Base-by-base conservation (phyloP, 2,329 filamentous ascomycete genomes). In the Scedosporium boydii region DNA sequence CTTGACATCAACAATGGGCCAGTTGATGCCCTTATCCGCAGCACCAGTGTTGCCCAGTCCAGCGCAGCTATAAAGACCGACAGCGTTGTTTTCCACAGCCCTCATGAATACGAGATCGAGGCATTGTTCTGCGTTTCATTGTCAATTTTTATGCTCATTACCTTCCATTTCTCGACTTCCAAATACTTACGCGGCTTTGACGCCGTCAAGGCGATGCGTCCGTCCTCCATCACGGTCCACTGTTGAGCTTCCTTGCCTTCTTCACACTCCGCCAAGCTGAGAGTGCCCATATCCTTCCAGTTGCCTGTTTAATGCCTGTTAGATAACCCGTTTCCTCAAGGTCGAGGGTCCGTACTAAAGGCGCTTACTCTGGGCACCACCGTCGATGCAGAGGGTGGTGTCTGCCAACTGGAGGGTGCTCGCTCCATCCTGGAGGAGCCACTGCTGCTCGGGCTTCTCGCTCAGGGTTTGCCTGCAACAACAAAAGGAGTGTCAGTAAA, bases 101-200 rank as follows among this genome's bases (percentile, higher is more conserved):
- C 72, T 66, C 73, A 76, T 75, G 68, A 73, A 76, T 64, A 75
- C 72, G 53, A 77, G 72, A 63, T 77, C 75, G 65, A 77, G 66
- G 64, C 75, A 77, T 63, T 76, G 69, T 67, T 75, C 74, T 76
- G 38, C 34, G 34, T 14, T 38, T 10, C 34, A 18, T 48, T 7
- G 44, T 21, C 6, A 18, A 18, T 48, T 48, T 48, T n/a, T 10
- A 18, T 21, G 9, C 6, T 48, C 44, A 18, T 10, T 21, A 5
- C 2, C 44, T 21, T 18, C 6, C 29, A 34, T 12, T 23, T 27
- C 18, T 23, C 3, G 21, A 12, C 6, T 18, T 34, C 23, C 16
- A n/a, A 27, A 14, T 10, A 67, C 73, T 69, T 69, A 75, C 73
- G 71, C 3, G 73, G 73, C 59, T 67, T 70, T 16, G 73, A 74